Percentiles rank a stretch among this genome's conserved stretches.
These are phyloP conservation scores for Neurospora africana DNA, from an alignment of 495 filamentous ascomycete genomes.

Conservation along the genomic window DNA sequence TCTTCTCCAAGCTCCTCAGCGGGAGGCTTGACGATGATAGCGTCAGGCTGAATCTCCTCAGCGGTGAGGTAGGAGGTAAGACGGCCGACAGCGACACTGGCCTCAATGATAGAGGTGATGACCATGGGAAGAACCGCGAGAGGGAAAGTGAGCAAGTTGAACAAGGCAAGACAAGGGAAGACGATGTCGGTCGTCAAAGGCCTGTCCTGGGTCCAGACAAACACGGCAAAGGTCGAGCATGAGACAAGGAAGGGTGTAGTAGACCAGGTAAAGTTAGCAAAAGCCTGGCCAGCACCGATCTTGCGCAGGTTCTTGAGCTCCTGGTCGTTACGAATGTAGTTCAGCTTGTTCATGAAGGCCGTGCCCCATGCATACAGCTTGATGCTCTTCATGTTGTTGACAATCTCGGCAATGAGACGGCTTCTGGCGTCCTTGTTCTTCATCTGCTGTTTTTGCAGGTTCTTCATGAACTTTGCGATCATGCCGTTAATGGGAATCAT, in stretches of 20 bases:
- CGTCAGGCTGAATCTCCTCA: slow-evolving; percentile 83
- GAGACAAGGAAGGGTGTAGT: slow-evolving; percentile 98
- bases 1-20: slow-evolving; percentile 71
- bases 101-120: slow-evolving; percentile 91
- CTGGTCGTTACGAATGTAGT: slow-evolving; percentile 85
- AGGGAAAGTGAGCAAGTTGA: slow-evolving; percentile 91
- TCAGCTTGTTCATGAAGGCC: slow-evolving; percentile 95
- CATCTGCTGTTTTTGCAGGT: slow-evolving; percentile 91
- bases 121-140: slow-evolving; percentile 94
- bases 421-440: slow-evolving; percentile 97
- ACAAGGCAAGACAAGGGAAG: slow-evolving; percentile 81
- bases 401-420: slow-evolving; percentile 88
- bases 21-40: slow-evolving; percentile 57
- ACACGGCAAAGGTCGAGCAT: slow-evolving; percentile 91
- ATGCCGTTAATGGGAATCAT: slow-evolving; percentile 97
- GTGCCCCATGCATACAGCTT: slow-evolving; percentile 97
- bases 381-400: slow-evolving; percentile 99
- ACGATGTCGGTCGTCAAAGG: slow-evolving; percentile 91
- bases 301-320: slow-evolving; percentile 92
- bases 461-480: slow-evolving; percentile 90
- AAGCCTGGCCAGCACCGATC: slow-evolving; percentile 84
- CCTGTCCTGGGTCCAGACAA: slow-evolving; percentile 67
- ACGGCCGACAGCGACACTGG: slow-evolving; percentile 80
- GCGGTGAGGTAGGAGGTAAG: slow-evolving; percentile 78
- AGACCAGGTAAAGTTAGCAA: slow-evolving; percentile 98